Base-by-base conservation (phyloP, 2,329 filamentous ascomycete genomes). In the Epicoccum sorghinum region DNA sequence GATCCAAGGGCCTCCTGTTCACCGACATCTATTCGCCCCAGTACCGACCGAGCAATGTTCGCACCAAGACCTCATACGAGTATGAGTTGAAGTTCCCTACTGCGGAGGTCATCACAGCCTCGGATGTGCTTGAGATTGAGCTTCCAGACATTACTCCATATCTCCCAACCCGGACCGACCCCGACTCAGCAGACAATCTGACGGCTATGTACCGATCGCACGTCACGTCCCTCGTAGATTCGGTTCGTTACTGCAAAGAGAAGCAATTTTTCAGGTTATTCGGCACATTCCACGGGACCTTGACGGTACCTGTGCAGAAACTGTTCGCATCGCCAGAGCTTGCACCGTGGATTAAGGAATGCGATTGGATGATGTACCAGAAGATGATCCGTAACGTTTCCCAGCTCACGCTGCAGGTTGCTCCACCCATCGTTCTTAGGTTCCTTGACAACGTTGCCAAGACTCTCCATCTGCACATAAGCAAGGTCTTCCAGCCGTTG, bases 201-300 rank as follows among this genome's bases (percentile, higher is more conserved):
- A 86, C 87, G 33, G 93, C 93, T 4, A 82, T 98, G 23, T 99
- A 99, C 71, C 87, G 92, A 44, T 95, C 93, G 3, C 93, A 98
- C 71, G 96, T 93, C 73, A 97, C 95, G 12, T 97, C 93, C 0
- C 83, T 99, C 4, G 89, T 99, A 29, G 95, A 99, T 75, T 93
- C 91, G 65, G 92, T 99, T 58, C 89, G 95, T 27, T 98, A 91
- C 74, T 97, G 93, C 81, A 96, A 95, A 70, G 91, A 97, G 75
- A 96, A 96, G 77, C 93, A 92, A 6, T 96, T 99, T 73, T 96
- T 96, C 72, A 91, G 96, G 62, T 84, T 97, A 13, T 96, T 96
- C 72, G 93, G 90, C 5, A 95, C 93, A 1, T 98, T 99, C 73
- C 91, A 96, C 68, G 95, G 95, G 50, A 98, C 93, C 2, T 84